Conservation (phyloP, 257 asterid species). For the Ligustrum vulgare region DNA sequence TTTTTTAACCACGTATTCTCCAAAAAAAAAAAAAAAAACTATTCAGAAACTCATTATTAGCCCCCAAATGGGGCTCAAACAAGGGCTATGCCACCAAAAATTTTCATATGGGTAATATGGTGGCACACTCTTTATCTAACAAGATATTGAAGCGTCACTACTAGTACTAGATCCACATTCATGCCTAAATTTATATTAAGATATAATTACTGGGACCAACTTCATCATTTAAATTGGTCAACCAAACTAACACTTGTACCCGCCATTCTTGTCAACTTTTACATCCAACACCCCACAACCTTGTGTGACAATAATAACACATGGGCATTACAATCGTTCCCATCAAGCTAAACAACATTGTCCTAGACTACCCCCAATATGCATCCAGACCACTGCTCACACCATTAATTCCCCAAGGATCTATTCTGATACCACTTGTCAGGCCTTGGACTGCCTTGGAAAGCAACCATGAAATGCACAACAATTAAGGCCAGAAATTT, state of each 20-base stretch:
- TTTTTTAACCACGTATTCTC: too few relatives aligned
- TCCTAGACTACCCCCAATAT: background rate
- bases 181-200: too few relatives aligned
- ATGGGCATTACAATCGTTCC: background rate
- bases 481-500: background rate
- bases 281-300: background rate
- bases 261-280: background rate
- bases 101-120: background rate
- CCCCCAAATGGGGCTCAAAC: too few relatives aligned
- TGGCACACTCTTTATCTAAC: background rate
- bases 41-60: too few relatives aligned
- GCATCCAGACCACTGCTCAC: background rate
- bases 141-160: background rate
- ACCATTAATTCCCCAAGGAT: background rate
- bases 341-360: background rate
- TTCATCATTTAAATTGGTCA: background rate
- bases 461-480: background rate
- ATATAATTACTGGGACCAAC: background rate
- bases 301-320: too few relatives aligned
- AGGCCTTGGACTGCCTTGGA: background rate
- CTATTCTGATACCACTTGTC: background rate
- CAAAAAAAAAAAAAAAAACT: too few relatives aligned
- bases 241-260: background rate
- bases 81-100: background rate
- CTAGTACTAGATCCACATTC: background rate